Evolutionary conservation across 2,329 filamentous ascomycete species (phyloP), one percentile per base, ranked within the genome.

Genomic region (Xylariaceae sp.): DNA sequence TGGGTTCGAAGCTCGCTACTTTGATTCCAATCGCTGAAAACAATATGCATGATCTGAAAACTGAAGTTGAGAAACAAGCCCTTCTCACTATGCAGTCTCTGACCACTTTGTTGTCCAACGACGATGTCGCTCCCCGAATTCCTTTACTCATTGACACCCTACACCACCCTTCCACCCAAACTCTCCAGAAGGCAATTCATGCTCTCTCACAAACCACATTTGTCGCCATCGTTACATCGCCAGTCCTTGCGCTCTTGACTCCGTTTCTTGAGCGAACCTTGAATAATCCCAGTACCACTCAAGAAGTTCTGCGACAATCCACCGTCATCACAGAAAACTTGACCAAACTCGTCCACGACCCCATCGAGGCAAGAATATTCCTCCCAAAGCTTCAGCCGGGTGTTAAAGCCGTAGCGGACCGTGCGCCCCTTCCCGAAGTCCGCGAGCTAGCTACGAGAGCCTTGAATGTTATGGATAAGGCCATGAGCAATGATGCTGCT

Each of bases 191-290:
- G 77, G 91, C 94, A 34, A 97, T 99, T 62, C 94, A 96, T 69
- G 94, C 91, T 45, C 80, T 99, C 45, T 96, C 91, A 3, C 90
- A 95, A 76, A 99, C 94, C 8, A 99, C 94, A n/a, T 99, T 99
- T 64, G 94, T 99, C 51, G 91, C 94, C 53, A 81, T 95, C 61
- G 94, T 99, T 64, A 96, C 91, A 9, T 96, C 92, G 6, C 94
- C 94, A 7, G 92, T 97, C 4, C 83, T 99, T 55, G 94, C 94
- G 19, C 84, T 99, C 53, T 81, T 99, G 53, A 99, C 94, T 1
- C 94, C 94, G 45, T 87, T 97, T 63, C 84, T 99, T 31, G 94
- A 97, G 75, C 87, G 94, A 64, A 90, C 91, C 19, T 81, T 99
- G 58, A 96, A 96, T 77, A 92, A 86, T 58, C 94, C 92, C 6